Evolutionary conservation across 2,329 filamentous ascomycete genomes (phyloP).

Genomic region (Gliomastix tumulicola): DNA sequence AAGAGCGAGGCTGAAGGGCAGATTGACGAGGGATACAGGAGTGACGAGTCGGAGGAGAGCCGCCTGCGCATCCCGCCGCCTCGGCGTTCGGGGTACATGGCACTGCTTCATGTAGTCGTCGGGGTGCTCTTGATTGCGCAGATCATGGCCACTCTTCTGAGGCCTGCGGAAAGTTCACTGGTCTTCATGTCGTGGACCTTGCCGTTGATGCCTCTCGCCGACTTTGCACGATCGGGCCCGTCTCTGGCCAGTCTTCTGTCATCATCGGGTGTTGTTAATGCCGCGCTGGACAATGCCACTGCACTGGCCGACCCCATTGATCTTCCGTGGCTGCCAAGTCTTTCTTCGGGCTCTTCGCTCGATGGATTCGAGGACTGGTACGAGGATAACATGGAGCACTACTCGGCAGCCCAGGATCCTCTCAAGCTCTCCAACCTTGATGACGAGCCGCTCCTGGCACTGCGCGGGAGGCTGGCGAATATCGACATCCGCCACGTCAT

Average conservation of each 20-base stretch:
- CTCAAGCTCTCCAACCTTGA: conserved; percentile 22
- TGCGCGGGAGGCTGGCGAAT: conserved; percentile 6
- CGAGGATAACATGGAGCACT: conserved; percentile 7
- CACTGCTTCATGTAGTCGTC: too few species aligned
- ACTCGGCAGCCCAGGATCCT: conserved; percentile 19
- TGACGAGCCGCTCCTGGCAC: conserved; percentile 13
- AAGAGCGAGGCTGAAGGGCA: too few species aligned
- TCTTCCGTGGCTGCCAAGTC: background rate
- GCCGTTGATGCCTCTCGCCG: background rate
- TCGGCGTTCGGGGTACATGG: too few species aligned
- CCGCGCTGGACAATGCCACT: too few species aligned
- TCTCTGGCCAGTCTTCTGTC: background rate
- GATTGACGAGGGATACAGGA: too few species aligned
- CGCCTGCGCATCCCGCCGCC: background rate
- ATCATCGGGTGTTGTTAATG: too few species aligned
- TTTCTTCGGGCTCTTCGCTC: background rate
- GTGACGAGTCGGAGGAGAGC: too few species aligned
- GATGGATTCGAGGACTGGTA: background rate
- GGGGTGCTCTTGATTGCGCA: too few species aligned
- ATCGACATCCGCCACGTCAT: conserved; percentile 26
- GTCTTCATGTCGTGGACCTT: background rate
- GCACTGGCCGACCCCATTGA: background rate
- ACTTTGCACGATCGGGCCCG: background rate
- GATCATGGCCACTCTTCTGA: background rate
- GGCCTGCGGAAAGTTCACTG: background rate